Base-by-base conservation (phyloP, 371 early-diverging fungal species). In the Mortierella sp. region DNA sequence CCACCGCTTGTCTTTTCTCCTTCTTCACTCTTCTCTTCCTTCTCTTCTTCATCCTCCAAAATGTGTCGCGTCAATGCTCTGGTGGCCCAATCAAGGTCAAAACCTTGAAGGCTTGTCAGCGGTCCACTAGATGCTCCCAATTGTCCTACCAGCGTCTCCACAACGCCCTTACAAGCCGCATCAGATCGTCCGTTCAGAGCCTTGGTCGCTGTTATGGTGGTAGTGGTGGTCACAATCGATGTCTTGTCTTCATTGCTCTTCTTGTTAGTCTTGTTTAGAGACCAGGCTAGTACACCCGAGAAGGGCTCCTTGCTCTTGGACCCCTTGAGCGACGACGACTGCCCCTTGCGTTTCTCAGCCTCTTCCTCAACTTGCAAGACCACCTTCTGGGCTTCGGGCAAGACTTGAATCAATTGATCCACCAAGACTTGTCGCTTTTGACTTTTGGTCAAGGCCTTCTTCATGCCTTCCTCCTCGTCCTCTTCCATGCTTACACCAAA, bases 341-440 rank as follows among this genome's bases (percentile, higher is more conserved):
- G 3, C 7, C 5, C 29, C 30, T 56, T 12, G 23, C 23, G 56
- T 12, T 45, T 45, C 43, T 46, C 37, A 37, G 37, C 58, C 43
- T 67, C 76, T 15, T 56, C 47, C 44, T 72, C 77, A 16, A 65
- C 15, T 18, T 76, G 62, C 51, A 76, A 45, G 16, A 68, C 46
- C 47, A 26, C 14, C 29, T 55, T 52, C 43, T 76, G 72, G 46
- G 77, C 57, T n/a, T 21, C 68, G 1, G 77, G 77, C 53, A 76
- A 26, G 46, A 76, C 61, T 62, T 46, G 60, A 11, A 65, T 57
- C 62, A 76, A 26, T 18, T 71, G 64, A 37, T 72, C 62, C 43
- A 76, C 68, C 26, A 76, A 46, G 14, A 72, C 45, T 59, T 77
- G 68, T 19, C 79, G 73, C 57, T 79, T 73, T 61, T 79, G 67